These are phyloP conservation scores for Pythium monospermum DNA, from an alignment of 352 stramenopile genomes.

Conservation along the genomic window DNA sequence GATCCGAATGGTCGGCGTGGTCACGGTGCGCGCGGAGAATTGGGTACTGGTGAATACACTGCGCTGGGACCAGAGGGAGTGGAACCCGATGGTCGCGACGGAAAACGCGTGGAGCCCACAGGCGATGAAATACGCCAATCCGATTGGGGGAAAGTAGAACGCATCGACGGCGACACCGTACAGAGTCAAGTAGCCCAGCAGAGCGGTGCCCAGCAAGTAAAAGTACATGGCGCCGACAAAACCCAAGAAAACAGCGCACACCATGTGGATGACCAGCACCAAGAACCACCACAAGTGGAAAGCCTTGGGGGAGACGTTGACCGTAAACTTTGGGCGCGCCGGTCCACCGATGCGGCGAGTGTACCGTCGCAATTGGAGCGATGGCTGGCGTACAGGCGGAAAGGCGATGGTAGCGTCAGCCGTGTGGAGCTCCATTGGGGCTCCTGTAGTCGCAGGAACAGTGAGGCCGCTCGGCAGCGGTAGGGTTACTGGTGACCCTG, in stretches of 20 bases:
- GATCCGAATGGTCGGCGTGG: constrained; percentile 16
- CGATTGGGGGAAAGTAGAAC: constrained; percentile 23
- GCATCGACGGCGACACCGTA: constrained; percentile 14
- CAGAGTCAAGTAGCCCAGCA: constrained; percentile 19
- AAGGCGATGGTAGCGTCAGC: constrained; percentile 15
- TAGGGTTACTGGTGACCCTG: too few relatives aligned
- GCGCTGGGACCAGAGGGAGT: constrained; percentile 12
- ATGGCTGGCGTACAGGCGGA: constrained; percentile 9
- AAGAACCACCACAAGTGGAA: constrained; percentile 6
- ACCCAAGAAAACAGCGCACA: constrained; percentile 8
- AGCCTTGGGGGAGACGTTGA: neutral
- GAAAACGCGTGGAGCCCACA: constrained; percentile 19
- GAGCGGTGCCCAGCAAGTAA: constrained; percentile 14
- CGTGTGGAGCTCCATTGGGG: constrained; percentile 11
- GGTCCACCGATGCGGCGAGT: constrained; percentile 2
- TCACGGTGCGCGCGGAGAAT: constrained; percentile 13
- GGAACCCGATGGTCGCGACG: constrained; percentile 17
- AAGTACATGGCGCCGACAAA: constrained; percentile 6
- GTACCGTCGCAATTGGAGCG: constrained; percentile 2
- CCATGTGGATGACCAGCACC: constrained; percentile 14
- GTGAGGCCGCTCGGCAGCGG: too few relatives aligned
- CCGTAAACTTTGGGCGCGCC: constrained; percentile 1
- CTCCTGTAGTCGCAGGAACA: neutral
- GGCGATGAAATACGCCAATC: constrained; percentile 16
- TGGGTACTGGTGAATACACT: constrained; percentile 18